These are phyloP conservation scores for Berkeleyomyces basicola DNA, from an alignment of 2,329 filamentous ascomycete species.

Conservation along the genomic window DNA sequence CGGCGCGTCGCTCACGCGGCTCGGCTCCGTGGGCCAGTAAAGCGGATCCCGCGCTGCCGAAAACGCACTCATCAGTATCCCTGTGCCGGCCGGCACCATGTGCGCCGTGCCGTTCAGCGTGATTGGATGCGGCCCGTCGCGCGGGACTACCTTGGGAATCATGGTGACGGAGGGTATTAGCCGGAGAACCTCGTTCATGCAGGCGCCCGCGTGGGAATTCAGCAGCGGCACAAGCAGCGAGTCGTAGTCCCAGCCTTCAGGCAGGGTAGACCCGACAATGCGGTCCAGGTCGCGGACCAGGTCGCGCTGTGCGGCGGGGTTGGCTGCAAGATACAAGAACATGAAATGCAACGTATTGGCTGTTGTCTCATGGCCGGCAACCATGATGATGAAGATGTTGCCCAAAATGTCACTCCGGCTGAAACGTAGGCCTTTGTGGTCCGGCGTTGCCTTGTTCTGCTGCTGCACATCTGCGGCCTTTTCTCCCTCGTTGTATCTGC, in stretches of 20 bases:
- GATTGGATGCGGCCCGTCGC: constrained; percentile 36
- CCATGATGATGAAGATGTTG: constrained; percentile 51
- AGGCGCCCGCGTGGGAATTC: constrained; percentile 52
- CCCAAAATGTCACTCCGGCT: constrained; percentile 51
- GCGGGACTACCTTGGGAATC: constrained; percentile 50
- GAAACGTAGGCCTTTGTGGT: constrained; percentile 24
- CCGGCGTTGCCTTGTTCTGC: constrained; percentile 12
- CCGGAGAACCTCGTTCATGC: constrained; percentile 63
- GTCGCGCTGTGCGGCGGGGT: constrained; percentile 43
- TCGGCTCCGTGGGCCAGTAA: constrained; percentile 46
- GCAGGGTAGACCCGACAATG: constrained; percentile 38
- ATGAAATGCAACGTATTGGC: constrained; percentile 60
- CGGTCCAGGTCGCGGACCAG: constrained; percentile 54
- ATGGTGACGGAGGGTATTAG: constrained; percentile 53
- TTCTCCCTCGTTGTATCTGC: constrained; percentile 24
- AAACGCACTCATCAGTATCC: constrained; percentile 39
- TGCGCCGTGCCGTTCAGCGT: constrained; percentile 40
- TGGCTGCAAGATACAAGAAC: constrained; percentile 49
- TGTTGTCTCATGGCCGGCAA: constrained; percentile 70
- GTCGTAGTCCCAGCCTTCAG: constrained; percentile 55
- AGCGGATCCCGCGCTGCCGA: constrained; percentile 50
- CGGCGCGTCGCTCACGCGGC: constrained; percentile 25
- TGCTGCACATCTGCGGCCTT: constrained; percentile 6
- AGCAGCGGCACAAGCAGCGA: constrained; percentile 46
- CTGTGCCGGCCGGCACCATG: constrained; percentile 38